Evolutionary conservation across 1,139 yeast genomes (phyloP).

Genomic region (Saccharomyces hybrid): DNA sequence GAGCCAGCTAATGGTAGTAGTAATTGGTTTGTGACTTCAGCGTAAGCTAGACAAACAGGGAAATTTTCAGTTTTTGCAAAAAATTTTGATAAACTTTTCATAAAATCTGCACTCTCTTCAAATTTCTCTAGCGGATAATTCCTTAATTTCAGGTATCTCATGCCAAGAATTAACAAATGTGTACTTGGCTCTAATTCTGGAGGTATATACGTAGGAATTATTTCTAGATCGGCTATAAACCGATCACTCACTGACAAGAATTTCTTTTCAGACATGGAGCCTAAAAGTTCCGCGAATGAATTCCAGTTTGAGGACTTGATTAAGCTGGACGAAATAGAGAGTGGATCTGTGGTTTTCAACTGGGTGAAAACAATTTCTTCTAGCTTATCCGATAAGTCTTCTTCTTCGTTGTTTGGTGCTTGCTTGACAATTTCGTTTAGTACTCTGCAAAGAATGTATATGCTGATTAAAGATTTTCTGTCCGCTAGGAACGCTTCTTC

Average conservation of each 20-base stretch:
- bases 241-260: conserved; percentile 86
- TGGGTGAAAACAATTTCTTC: conserved; percentile 94
- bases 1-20: conserved; percentile 76
- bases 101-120: conserved; percentile 87
- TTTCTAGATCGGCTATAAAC: conserved; percentile 87
- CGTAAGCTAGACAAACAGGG: conserved; percentile 64
- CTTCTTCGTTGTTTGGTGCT: conserved; percentile 69
- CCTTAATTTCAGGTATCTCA: conserved; percentile 72
- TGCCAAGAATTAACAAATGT: conserved; percentile 77
- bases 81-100: conserved; percentile 79
- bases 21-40: conserved; percentile 71
- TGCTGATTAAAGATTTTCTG: conserved; percentile 75
- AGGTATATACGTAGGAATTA: conserved; percentile 49
- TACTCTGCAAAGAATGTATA: conserved; percentile 86
- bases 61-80: conserved; percentile 60
- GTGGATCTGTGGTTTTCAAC: conserved; percentile 79
- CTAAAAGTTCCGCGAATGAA: conserved; percentile 78
- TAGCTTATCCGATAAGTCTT: conserved; percentile 71
- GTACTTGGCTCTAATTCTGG: conserved; percentile 64
- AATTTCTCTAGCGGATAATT: conserved; percentile 82
- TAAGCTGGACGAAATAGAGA: conserved; percentile 52
- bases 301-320: conserved; percentile 92
- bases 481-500: conserved; percentile 78
- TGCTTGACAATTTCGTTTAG: conserved; percentile 88
- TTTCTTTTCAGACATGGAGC: conserved; percentile 79